Evolutionary conservation across 352 stramenopile species (phyloP), one percentile per base, ranked within the genome.

Genomic region (Phytophthora brassicae): DNA sequence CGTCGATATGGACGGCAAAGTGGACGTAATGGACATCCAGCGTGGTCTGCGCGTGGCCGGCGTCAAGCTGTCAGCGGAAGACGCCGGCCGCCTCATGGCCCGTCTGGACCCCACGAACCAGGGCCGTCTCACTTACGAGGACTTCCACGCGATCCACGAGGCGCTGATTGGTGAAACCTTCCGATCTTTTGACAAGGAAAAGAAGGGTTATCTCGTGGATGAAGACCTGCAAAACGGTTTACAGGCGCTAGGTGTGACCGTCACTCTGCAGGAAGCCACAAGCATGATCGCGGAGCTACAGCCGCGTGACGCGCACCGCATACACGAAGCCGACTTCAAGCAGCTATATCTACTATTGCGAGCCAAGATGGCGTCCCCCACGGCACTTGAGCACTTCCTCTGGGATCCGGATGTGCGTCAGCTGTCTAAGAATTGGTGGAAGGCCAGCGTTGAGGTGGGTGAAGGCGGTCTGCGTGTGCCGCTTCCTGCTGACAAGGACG

Each of bases 381-480:
- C 77, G 23, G 74, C 77, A n/a, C 69, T 94, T n/a, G 84, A 90
- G 68, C 68, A 83, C 47, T 78, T 94, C 41, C 56, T 92, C 24
- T 94, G 84, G 84, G 84, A 94, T 53, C 84, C 84, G 14, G 74
- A 88, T 56, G 81, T 94, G n/a, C 84, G 84, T n/a, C 61, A 89
- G 48, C 66, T 94, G 33, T 92, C 82, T 51, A 92, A 91, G 77
- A 82, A 92, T 60, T 94, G 84, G 84, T 94, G 84, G 84, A 84
- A 92, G 68, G 73, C 84, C 48, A 92, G 82, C 49, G 81, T 94
- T n/a, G 84, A 94, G 50, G 60, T 94, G 26, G 84, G 84, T 17
- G 84, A 94, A 55, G 80, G 83, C 31, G 84, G 84, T 6, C 55
- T 90, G 24, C 84, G 84, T 16, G 84, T 70, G 6, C 84, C 84